phyloP scores from a whole-genome alignment of 352 stramenopile species.

The Pythium pyrilobum region DNA sequence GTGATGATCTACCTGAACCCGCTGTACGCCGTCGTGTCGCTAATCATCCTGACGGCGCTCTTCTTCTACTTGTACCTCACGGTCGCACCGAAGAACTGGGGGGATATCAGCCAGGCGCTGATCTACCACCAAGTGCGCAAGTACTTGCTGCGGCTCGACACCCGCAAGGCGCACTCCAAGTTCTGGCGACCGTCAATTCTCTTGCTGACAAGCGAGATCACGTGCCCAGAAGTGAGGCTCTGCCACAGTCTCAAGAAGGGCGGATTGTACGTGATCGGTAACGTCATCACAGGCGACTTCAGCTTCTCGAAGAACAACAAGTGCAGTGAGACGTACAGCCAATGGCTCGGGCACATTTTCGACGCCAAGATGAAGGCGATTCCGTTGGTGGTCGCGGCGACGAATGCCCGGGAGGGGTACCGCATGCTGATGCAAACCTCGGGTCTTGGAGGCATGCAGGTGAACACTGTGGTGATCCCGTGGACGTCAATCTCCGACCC shows the following conservation, averaged over 20 bases:
- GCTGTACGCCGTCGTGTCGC: constrained; percentile 44
- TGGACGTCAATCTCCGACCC: constrained; percentile 28
- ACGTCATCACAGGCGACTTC: constrained; percentile 44
- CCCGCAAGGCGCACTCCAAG: constrained; percentile 64
- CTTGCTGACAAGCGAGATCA: constrained; percentile 42
- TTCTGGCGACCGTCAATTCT: constrained; percentile 75
- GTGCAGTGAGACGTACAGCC: constrained; percentile 32
- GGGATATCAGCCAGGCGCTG: constrained; percentile 77
- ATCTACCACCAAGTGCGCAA: constrained; percentile 86
- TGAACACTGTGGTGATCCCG: constrained; percentile 68
- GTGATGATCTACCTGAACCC: constrained; percentile 80
- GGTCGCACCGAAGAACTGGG: constrained; percentile 48
- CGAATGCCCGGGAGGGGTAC: constrained; percentile 39
- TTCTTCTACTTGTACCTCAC: constrained; percentile 72
- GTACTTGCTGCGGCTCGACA: constrained; percentile 66
- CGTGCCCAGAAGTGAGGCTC: constrained; percentile 37
- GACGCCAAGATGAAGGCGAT: constrained; percentile 50
- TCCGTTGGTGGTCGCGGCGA: constrained; percentile 51
- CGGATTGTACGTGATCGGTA: constrained; percentile 67
- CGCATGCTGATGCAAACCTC: constrained; percentile 62
- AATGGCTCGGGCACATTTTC: constrained; percentile 39
- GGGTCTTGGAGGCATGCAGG: constrained; percentile 68
- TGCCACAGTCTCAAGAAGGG: constrained; percentile 81
- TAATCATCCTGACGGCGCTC: constrained; percentile 44
- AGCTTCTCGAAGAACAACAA: constrained; percentile 18